Percentiles rank a stretch among this genome's conserved stretches.
phyloP scores from a whole-genome alignment of 106 monocot genomes.

The Dendrobium nobile region DNA sequence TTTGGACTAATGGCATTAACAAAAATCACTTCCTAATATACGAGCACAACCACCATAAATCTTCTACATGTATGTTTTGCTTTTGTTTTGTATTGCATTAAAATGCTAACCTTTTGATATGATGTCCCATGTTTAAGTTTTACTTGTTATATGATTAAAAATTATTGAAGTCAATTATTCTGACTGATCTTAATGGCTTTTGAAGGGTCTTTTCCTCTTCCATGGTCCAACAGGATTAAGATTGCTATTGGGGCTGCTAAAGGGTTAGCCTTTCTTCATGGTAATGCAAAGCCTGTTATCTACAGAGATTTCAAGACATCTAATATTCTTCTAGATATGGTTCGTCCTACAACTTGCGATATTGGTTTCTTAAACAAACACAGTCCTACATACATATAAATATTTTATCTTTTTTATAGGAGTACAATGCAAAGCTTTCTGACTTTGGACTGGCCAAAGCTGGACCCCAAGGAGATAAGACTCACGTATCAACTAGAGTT shows the following conservation, averaged over 20 bases:
- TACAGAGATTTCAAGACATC: conserved; percentile 90
- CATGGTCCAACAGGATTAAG: conserved; percentile 83
- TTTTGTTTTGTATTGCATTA: neutral
- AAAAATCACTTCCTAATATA: neutral
- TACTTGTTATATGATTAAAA: conserved; percentile 1
- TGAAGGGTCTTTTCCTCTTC: conserved; percentile 79
- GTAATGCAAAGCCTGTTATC: conserved; percentile 66
- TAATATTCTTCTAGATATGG: conserved; percentile 81
- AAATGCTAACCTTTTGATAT: neutral
- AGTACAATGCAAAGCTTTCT: conserved; percentile 89
- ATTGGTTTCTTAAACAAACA: neutral
- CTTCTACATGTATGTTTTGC: neutral
- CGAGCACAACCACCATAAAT: neutral
- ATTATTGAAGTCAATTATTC: neutral
- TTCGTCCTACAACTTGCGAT: conserved; percentile 11
- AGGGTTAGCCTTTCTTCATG: conserved; percentile 90
- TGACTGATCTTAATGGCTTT: conserved; percentile 11
- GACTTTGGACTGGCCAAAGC: conserved; percentile 95
- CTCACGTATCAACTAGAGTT: conserved; percentile 91
- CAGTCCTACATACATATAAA: neutral
- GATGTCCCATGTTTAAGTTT: neutral
- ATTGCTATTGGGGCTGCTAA: conserved; percentile 86
- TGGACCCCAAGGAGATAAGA: conserved; percentile 82
- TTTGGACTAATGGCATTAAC: neutral
- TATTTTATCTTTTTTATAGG: conserved; percentile 27